Evolutionary conservation across 441 rosid genomes (phyloP).

Genomic region (Metrosideros polymorpha): DNA sequence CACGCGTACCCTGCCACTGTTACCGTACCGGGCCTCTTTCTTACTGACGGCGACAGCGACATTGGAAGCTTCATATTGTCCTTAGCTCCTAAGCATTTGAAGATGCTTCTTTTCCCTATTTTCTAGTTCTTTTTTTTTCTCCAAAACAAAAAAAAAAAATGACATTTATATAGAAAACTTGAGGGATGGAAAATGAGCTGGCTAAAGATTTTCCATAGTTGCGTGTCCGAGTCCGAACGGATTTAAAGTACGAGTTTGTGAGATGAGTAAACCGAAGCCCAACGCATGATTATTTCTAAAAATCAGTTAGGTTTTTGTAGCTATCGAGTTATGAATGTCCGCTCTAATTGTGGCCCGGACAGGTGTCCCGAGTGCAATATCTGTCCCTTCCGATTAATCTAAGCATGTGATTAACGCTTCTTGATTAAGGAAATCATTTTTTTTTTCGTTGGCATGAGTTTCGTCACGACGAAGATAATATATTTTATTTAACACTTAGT

Average conservation of each 20-base stretch:
- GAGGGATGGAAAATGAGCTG: not conserved
- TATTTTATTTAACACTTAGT: not conserved
- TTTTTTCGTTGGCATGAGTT: not conserved
- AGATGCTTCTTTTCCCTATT: not conserved
- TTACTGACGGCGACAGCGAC: not conserved
- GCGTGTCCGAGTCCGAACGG: rapidly evolving
- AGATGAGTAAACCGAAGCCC: rapidly evolving
- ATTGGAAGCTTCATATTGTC: not conserved
- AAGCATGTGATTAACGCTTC: not conserved
- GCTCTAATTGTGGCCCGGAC: not conserved
- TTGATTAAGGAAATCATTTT: not conserved
- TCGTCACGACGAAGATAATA: not conserved
- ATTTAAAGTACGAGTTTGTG: rapidly evolving
- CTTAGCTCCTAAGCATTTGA: not conserved
- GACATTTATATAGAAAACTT: not conserved
- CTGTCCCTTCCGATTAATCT: not conserved
- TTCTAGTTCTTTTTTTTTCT: no score
- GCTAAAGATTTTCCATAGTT: not conserved
- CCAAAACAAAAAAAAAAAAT: no score
- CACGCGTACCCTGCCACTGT: not conserved
- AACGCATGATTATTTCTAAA: no score
- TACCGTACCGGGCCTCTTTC: not conserved
- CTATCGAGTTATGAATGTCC: not conserved
- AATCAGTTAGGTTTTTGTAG: not conserved
- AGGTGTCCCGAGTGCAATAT: not conserved